These are phyloP conservation scores for Amanita molliuscula DNA, from an alignment of 768 basidiomycete genomes.

Conservation along the genomic window DNA sequence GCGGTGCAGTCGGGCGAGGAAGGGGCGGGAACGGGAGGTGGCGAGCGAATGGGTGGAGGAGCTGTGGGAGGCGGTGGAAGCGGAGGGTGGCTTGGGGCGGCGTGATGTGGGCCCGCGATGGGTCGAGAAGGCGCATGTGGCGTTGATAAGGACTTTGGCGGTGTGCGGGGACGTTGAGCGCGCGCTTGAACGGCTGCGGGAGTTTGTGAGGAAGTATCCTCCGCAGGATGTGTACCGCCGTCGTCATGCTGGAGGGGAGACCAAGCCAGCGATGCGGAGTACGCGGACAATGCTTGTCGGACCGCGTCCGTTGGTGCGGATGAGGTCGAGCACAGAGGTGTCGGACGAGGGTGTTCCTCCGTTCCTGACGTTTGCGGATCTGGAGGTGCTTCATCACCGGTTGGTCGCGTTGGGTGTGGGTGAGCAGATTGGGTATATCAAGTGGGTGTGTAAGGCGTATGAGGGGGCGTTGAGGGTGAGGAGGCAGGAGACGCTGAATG, in stretches of 20 bases:
- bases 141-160: constrained; percentile 55
- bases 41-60: constrained; percentile 46
- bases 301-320: constrained; percentile 58
- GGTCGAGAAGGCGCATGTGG: constrained; percentile 59
- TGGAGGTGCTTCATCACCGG: constrained; percentile 73
- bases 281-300: constrained; percentile 47
- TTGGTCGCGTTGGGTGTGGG: constrained; percentile 28
- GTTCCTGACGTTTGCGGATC: constrained; percentile 60
- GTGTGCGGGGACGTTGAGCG: constrained; percentile 44
- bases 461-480: constrained; percentile 54
- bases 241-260: neutral
- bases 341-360: constrained; percentile 79
- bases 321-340: constrained; percentile 46
- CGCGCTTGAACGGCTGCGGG: constrained; percentile 45
- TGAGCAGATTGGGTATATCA: constrained; percentile 49
- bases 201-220: constrained; percentile 58
- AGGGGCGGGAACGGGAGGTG: constrained; percentile 32
- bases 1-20: constrained; percentile 38
- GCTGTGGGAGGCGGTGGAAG: constrained; percentile 49
- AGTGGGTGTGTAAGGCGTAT: constrained; percentile 66
- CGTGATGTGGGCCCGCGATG: constrained; percentile 31
- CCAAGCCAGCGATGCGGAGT: constrained; percentile 41
- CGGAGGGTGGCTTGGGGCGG: constrained; percentile 19
- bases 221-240: constrained; percentile 32
- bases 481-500: constrained; percentile 38